Evolutionary conservation across 352 stramenopile species (phyloP).

Genomic region (Paralagenidium karlingii): DNA sequence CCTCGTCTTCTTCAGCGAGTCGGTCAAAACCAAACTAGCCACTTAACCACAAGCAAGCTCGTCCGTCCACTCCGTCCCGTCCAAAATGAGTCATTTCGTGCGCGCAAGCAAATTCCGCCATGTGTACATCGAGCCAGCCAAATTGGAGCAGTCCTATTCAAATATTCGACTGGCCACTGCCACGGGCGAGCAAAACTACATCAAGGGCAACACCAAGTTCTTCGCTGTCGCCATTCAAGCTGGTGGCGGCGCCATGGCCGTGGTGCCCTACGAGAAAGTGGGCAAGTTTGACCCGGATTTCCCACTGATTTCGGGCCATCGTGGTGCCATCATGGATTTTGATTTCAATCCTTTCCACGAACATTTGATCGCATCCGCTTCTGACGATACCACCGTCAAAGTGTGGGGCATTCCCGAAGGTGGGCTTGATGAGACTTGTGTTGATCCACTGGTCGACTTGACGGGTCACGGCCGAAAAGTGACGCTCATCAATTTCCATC

Average conservation of each 20-base stretch:
- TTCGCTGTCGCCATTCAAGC: conserved; percentile 93
- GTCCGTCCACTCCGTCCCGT: neutral
- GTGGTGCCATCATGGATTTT: conserved; percentile 95
- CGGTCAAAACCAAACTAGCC: too few species aligned
- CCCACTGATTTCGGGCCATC: conserved; percentile 93
- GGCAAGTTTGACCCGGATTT: conserved; percentile 91
- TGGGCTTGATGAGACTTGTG: conserved; percentile 89
- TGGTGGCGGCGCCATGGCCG: conserved; percentile 84
- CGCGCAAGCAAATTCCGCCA: conserved; percentile 97
- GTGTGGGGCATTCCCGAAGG: conserved; percentile 94
- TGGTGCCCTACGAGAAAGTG: conserved; percentile 90
- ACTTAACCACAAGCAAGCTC: too few species aligned
- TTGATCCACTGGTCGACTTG: conserved; percentile 94
- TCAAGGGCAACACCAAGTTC: conserved; percentile 99
- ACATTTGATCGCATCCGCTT: conserved; percentile 92
- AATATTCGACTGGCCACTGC: conserved; percentile 92
- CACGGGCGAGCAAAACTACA: conserved; percentile 99
- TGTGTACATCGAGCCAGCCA: conserved; percentile 95
- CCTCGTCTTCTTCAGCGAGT: too few species aligned
- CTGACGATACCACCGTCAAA: conserved; percentile 97
- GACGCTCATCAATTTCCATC: conserved; percentile 97
- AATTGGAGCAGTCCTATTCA: conserved; percentile 87
- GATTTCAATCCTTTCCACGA: conserved; percentile 99
- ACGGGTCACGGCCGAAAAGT: conserved; percentile 92
- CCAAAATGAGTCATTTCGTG: conserved; percentile 90